Evolutionary conservation across 108 stramenopile species (phyloP).

Genomic region (Nitzschia palea): DNA sequence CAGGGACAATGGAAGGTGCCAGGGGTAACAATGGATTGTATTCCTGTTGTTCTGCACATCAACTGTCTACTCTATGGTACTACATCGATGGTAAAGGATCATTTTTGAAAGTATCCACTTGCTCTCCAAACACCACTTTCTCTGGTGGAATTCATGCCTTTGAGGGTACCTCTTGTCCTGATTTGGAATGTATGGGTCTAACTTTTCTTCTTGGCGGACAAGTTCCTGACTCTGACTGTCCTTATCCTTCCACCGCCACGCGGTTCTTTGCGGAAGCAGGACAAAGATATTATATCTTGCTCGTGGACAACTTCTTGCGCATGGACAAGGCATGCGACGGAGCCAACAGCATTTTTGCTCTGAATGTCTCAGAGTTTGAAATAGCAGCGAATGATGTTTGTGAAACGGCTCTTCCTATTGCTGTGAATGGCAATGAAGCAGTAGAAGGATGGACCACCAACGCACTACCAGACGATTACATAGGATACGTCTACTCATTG

Average conservation of each 20-base stretch:
- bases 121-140: not conserved
- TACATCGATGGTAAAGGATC: slow-evolving; percentile 7
- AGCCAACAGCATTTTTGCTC: not conserved
- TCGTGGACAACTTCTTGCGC: too few species aligned
- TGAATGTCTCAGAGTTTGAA: not conserved
- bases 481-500: too few species aligned
- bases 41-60: not conserved
- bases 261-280: slow-evolving; percentile 10
- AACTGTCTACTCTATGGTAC: slow-evolving; percentile 10
- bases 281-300: slow-evolving; percentile 7
- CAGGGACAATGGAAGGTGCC: not conserved
- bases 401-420: not conserved
- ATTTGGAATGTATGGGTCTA: not conserved
- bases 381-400: slow-evolving; percentile 5
- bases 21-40: not conserved
- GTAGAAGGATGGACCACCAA: not conserved
- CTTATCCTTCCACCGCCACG: not conserved
- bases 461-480: not conserved
- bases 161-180: not conserved
- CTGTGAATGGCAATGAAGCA: too few species aligned
- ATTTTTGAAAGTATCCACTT: slow-evolving; percentile 11
- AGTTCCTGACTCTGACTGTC: too few species aligned
- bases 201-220: too few species aligned
- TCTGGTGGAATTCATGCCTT: not conserved
- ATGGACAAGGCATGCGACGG: too few species aligned